Percentiles rank a stretch among this genome's conserved stretches.
Conservation (phyloP, 345 rosid species). For the Rhodamnia rubescens region DNA sequence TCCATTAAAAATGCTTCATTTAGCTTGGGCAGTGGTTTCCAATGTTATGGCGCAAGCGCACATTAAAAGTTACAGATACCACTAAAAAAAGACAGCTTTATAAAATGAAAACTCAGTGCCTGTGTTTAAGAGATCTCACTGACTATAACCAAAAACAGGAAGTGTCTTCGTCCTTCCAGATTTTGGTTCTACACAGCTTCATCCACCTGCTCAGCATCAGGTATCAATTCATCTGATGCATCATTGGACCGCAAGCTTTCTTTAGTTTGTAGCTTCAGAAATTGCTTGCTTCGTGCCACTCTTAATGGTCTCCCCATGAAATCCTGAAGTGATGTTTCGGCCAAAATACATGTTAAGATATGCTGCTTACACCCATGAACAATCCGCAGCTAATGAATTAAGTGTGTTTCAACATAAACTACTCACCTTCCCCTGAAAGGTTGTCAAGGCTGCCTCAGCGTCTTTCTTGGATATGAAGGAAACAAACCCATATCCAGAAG, state of each 20-base stretch:
- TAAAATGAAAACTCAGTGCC: not conserved
- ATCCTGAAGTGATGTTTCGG: constrained; percentile 16
- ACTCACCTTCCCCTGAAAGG: constrained; percentile 62
- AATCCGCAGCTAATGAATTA: not conserved
- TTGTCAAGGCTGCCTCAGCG: constrained; percentile 52
- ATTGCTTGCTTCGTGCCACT: constrained; percentile 63
- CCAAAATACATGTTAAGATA: not conserved
- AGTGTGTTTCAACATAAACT: not conserved
- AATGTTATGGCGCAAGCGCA: not conserved
- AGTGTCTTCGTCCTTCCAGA: not conserved
- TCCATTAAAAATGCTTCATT: not conserved
- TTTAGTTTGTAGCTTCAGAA: constrained; percentile 39
- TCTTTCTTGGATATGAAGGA: constrained; percentile 64
- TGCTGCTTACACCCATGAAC: not conserved
- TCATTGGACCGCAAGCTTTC: constrained; percentile 31
- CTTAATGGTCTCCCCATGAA: constrained; percentile 65
- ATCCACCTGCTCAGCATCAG: constrained; percentile 15
- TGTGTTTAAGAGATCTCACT: constrained; percentile 8
- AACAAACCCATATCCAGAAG: constrained; percentile 79
- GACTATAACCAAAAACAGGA: not conserved
- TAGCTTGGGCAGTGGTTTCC: not conserved
- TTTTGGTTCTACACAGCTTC: constrained; percentile 12
- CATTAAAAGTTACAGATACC: not conserved
- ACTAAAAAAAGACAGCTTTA: not conserved
- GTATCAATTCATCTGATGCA: constrained; percentile 18